Evolutionary conservation across 2,329 filamentous ascomycete genomes (phyloP).

Genomic region (Alternaria burnsii): DNA sequence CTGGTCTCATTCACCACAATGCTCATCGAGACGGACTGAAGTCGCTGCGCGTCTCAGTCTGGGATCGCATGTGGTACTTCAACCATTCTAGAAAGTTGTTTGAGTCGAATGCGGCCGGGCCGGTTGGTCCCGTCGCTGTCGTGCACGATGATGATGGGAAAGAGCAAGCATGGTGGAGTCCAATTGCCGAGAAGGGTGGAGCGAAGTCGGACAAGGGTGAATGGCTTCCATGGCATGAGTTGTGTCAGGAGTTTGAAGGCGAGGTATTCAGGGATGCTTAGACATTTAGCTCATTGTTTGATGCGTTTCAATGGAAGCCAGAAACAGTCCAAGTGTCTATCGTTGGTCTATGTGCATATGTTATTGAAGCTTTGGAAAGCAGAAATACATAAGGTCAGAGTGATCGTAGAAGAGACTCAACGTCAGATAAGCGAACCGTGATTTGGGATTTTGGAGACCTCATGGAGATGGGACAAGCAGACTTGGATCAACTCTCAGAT

Average conservation of each 20-base stretch:
- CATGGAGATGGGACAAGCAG: background rate
- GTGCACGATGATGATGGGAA: background rate
- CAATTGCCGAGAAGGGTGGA: constrained; percentile 7
- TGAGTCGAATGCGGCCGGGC: background rate
- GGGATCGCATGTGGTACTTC: constrained; percentile 10
- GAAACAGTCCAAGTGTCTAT: background rate
- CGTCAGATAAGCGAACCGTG: no score
- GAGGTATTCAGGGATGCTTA: constrained; percentile 4
- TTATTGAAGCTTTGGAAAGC: background rate
- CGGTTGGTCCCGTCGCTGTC: constrained; percentile 1
- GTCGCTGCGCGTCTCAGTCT: background rate
- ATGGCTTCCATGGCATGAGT: constrained; percentile 1
- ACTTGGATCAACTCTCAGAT: background rate
- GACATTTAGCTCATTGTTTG: background rate
- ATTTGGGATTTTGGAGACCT: background rate
- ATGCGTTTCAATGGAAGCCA: background rate
- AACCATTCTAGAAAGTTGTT: background rate
- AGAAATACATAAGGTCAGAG: background rate
- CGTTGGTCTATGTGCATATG: background rate
- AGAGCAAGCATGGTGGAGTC: constrained; percentile 10
- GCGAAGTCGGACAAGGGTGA: background rate
- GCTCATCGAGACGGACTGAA: constrained; percentile 4
- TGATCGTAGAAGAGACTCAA: background rate
- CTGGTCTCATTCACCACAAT: constrained; percentile 3
- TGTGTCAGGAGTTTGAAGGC: background rate